Conservation (phyloP, 2,329 filamentous ascomycete genomes). For the Zarea fungicola region DNA sequence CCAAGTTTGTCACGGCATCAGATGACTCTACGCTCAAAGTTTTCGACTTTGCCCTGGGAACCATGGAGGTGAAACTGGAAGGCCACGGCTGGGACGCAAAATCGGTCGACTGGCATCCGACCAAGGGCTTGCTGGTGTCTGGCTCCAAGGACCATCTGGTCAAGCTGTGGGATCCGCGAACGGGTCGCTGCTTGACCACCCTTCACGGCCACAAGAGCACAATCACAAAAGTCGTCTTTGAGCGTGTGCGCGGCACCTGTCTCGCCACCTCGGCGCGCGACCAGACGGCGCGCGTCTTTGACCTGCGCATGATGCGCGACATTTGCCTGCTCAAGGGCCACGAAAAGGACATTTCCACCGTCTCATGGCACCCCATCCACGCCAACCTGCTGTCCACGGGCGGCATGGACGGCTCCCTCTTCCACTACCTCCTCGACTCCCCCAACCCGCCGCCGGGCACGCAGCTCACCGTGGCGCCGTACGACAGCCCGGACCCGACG, state of each 20-base stretch:
- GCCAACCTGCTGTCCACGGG: slow-evolving; percentile 84
- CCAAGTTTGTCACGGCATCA: slow-evolving; percentile 92
- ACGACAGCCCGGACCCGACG: slow-evolving; percentile 74
- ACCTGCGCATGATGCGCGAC: slow-evolving; percentile 97
- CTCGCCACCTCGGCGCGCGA: slow-evolving; percentile 91
- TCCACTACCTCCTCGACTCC: slow-evolving; percentile 94
- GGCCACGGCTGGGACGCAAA: slow-evolving; percentile 99
- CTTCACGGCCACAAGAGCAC: slow-evolving; percentile 97
- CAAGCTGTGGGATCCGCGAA: slow-evolving; percentile 97
- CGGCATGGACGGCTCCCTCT: slow-evolving; percentile 81
- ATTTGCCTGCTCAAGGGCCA: slow-evolving; percentile 90
- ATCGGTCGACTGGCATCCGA: slow-evolving; percentile 94
- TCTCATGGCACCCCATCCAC: slow-evolving; percentile 92
- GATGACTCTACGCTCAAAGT: slow-evolving; percentile 93
- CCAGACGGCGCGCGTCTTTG: slow-evolving; percentile 87
- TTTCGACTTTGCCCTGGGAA: slow-evolving; percentile 86
- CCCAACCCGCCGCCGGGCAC: slow-evolving; percentile 77
- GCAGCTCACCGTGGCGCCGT: slow-evolving; percentile 69
- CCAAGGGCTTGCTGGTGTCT: slow-evolving; percentile 88
- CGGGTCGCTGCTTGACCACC: slow-evolving; percentile 82
- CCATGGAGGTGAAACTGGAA: slow-evolving; percentile 75
- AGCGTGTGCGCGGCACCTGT: slow-evolving; percentile 75
- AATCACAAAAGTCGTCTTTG: slow-evolving; percentile 88
- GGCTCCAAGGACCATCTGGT: slow-evolving; percentile 97
- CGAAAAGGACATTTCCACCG: slow-evolving; percentile 89